Conservation (phyloP, 106 monocot genomes). For the Apostasia ramifera region DNA sequence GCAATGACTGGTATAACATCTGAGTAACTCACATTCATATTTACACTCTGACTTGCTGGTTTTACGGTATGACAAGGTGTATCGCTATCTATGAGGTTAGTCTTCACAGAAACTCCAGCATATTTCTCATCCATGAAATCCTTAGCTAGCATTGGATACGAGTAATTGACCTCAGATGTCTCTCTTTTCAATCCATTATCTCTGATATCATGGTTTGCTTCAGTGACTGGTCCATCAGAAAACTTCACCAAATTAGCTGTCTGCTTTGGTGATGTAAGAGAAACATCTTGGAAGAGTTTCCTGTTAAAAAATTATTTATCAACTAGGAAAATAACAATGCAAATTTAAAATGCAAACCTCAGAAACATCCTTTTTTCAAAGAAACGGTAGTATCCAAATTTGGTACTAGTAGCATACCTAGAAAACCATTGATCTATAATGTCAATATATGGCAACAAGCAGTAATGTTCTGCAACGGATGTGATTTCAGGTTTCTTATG, state of each 20-base stretch:
- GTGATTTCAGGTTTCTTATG: background rate
- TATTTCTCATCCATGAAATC: no score
- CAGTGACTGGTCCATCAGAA: background rate
- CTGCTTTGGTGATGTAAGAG: background rate
- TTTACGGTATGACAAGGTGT: no score
- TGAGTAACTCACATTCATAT: no score
- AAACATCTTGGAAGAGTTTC: background rate
- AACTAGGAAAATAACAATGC: background rate
- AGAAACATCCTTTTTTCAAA: background rate
- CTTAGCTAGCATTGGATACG: no score
- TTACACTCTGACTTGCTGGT: no score
- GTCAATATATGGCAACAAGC: background rate
- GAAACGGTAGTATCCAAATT: background rate
- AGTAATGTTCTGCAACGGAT: slow-evolving; percentile 2
- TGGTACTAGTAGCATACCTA: background rate
- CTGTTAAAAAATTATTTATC: background rate
- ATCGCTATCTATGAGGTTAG: no score
- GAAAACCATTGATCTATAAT: background rate
- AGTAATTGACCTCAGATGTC: no score
- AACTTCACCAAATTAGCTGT: background rate
- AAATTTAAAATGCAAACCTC: background rate
- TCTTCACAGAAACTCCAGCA: no score
- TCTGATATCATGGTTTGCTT: background rate
- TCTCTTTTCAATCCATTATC: background rate
- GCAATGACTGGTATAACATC: no score